Base-by-base conservation (phyloP, 768 basidiomycete species). In the Mycena floridula region DNA sequence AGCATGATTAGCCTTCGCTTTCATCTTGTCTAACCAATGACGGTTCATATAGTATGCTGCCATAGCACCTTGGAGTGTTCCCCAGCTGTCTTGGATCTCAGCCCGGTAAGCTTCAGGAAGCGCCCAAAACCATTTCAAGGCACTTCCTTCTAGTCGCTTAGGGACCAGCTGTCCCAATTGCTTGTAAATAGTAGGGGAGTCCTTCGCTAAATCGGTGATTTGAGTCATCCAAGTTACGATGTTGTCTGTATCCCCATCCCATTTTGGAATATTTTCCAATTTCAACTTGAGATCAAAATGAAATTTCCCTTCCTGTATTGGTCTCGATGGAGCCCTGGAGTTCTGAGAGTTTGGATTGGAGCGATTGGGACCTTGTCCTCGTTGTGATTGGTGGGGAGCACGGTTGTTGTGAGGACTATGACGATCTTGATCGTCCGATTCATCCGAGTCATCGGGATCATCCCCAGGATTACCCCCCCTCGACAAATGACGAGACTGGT, bases 211-310 rank as follows among this genome's bases (percentile, higher is more conserved):
- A 13, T 54, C 30, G 42, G 62, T 61, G 3, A 67, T 45, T 24
- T 60, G 56, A 4, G 48, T 21, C 4, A 65, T 47, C 64, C 65
- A 65, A 27, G 55, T 8, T 2, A 52, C 52, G 5, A 65, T 50
- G 4, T 46, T 56, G 18, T 60, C 54, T 0, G 51, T 44, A 37
- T 66, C 52, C 0, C 65, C 65, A 45, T 65, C 56, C 65, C 65
- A 67, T 12, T 43, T 51, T 3, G 63, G 62, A 9, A 67, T 55
- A 7, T 36, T 45, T 2, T 65, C 59, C 0, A 54, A 23, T 38
- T 63, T 61, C 21, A 66, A 42, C 35, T 64, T 64, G n/a, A 43
- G 35, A 41, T 66, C 64, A 38, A 68, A 64, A 12, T 64, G 58
- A 32, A 32, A 32, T n/a, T n/a, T n/a, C n/a, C n/a, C n/a, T n/a